Evolutionary conservation across 2,329 filamentous ascomycete species (phyloP), one percentile per base, ranked within the genome.

Genomic region (Colletotrichum graminicola): DNA sequence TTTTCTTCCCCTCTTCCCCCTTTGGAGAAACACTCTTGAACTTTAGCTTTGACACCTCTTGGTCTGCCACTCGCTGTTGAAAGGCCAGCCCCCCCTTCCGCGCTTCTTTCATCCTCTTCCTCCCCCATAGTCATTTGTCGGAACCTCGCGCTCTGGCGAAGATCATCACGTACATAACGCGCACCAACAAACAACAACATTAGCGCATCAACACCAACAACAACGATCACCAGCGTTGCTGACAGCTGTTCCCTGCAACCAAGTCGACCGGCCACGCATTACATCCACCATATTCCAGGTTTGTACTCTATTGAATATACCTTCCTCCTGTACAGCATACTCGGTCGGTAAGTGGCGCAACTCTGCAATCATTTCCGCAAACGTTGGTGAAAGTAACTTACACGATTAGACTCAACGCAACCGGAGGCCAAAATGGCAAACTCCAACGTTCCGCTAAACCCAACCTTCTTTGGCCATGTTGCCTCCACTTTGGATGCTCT

Each of bases 401-500:
- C 57, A 67, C 51, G 26, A 49, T 41, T 67, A 71, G 68, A 67
- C 68, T 71, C 56, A 64, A 67, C 68, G 68, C 57, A 52, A 55
- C 49, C 68, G 68, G 68, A 63, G 59, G 63, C 59, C 65, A 72
- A 63, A 60, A 72, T 72, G 69, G 59, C 63, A 39, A 73, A 72
- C 71, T 82, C 87, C 62, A 77, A 81, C 57, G 84, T 66, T 54
- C 78, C 80, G 23, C 82, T 93, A 76, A 83, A 85, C 74, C 90
- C 91, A 39, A 93, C 91, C 32, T 93, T 88, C 79, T 82, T 82
- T n/a, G 92, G 92, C 12, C 89, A 90, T 77, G 87, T 94, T 60
- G 83, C 84, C n/a, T 90, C 87, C 12, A 93, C 92, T 0, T 86
- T 89, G 60, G 94, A 97, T 82, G 94, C 93, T 36, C 84, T 97